Evolutionary conservation across 805 yeast species (phyloP).

Genomic region (Sungouiella blattae): DNA sequence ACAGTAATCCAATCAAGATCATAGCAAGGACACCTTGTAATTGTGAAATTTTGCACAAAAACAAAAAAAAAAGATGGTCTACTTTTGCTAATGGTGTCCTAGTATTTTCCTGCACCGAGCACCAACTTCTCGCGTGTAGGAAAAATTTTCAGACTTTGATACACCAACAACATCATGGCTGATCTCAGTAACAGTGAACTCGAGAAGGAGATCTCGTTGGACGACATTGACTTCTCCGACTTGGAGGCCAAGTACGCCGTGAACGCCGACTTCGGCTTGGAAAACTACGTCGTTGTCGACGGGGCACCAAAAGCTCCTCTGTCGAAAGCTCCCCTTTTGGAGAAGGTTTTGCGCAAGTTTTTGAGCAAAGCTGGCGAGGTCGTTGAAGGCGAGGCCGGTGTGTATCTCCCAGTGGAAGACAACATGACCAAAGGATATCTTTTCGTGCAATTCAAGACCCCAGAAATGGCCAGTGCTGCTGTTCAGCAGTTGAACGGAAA

Average conservation of each 20-base stretch:
- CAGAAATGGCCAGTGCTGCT: conserved; percentile 70
- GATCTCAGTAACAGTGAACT: conserved; percentile 25
- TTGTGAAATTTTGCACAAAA: no score
- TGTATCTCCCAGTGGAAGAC: conserved; percentile 76
- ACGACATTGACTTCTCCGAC: conserved; percentile 75
- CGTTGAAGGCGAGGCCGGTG: conserved; percentile 53
- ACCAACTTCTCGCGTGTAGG: no score
- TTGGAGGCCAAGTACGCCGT: conserved; percentile 73
- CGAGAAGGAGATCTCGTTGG: conserved; percentile 37
- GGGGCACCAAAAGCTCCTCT: conserved; percentile 97
- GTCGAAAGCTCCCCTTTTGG: conserved; percentile 75
- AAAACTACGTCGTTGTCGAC: conserved; percentile 79
- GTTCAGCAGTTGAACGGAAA: conserved; percentile 80
- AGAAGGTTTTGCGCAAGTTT: conserved; percentile 80
- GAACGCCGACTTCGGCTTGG: conserved; percentile 56
- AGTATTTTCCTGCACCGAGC: no score
- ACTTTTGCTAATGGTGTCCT: no score
- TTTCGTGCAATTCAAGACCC: conserved; percentile 75
- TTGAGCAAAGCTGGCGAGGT: conserved; percentile 77
- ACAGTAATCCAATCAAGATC: no score
- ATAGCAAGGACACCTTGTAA: no score
- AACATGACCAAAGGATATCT: conserved; percentile 83
- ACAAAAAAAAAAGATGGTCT: conserved; percentile 13
- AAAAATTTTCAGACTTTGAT: neutral
- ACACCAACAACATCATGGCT: conserved; percentile 14